Percentiles rank a stretch among this genome's conserved stretches.
phyloP scores from a whole-genome alignment of 805 yeast genomes.

The Kuraishia ogatae region DNA sequence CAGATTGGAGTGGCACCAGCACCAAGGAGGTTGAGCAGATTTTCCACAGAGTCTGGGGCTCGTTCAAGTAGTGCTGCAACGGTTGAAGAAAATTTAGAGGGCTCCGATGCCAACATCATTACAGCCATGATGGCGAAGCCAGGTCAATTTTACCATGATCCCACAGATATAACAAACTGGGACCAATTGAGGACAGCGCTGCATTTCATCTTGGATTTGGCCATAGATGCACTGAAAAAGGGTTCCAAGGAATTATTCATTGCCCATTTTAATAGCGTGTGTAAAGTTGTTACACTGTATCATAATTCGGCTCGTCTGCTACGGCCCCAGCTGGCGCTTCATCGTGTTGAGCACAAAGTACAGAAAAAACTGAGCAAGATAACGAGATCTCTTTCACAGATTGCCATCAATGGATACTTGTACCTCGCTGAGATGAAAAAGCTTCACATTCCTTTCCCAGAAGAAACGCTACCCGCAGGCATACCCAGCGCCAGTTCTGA shows the following conservation, averaged over 20 bases:
- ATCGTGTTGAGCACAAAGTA: constrained; percentile 37
- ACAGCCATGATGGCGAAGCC: constrained; percentile 10
- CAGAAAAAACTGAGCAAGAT: constrained; percentile 42
- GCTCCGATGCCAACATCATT: background rate
- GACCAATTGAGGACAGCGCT: constrained; percentile 40
- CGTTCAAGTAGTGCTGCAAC: background rate
- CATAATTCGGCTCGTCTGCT: constrained; percentile 47
- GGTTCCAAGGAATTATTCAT: constrained; percentile 43
- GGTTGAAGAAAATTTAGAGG: background rate
- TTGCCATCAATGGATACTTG: constrained; percentile 57
- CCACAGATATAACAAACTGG: constrained; percentile 56
- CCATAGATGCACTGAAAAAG: constrained; percentile 42
- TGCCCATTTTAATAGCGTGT: constrained; percentile 42
- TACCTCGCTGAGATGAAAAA: constrained; percentile 33
- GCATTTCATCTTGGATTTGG: constrained; percentile 35
- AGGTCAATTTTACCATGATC: constrained; percentile 47
- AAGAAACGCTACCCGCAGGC: background rate
- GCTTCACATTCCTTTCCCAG: constrained; percentile 2
- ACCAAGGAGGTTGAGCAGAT: background rate
- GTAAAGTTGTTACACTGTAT: constrained; percentile 43
- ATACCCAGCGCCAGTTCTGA: background rate
- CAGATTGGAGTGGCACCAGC: background rate
- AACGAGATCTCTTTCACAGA: constrained; percentile 47
- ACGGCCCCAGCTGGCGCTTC: constrained; percentile 38
- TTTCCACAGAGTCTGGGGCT: background rate